phyloP scores from a whole-genome alignment of 2,329 filamentous ascomycete genomes.

The Ceratocystis papillata region DNA sequence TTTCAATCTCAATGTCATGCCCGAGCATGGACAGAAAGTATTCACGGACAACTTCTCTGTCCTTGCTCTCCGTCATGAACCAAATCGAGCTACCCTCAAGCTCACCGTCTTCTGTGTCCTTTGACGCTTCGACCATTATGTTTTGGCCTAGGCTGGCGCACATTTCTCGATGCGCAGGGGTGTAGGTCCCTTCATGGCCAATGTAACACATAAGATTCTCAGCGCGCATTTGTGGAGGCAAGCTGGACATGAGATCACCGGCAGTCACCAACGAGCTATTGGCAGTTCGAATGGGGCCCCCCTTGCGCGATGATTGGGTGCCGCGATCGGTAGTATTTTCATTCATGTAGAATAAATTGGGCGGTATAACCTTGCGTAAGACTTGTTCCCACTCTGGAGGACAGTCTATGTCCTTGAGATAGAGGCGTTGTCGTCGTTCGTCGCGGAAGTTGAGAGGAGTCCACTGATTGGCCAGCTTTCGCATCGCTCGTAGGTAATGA shows the following conservation, averaged over 20 bases:
- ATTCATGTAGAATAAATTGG: slow-evolving; percentile 81
- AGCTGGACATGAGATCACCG: slow-evolving; percentile 88
- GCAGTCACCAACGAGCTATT: slow-evolving; percentile 51
- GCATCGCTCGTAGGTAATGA: slow-evolving; percentile 85
- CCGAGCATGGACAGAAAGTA: slow-evolving; percentile 89
- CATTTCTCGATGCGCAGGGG: slow-evolving; percentile 92
- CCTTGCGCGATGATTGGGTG: not conserved
- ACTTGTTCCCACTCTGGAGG: slow-evolving; percentile 76
- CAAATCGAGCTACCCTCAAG: slow-evolving; percentile 83
- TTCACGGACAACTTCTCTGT: slow-evolving; percentile 79
- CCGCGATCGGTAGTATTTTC: slow-evolving; percentile 51
- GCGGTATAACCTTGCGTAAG: slow-evolving; percentile 65
- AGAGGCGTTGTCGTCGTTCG: slow-evolving; percentile 71
- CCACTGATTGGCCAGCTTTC: slow-evolving; percentile 73
- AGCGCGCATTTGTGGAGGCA: slow-evolving; percentile 77
- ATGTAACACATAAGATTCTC: slow-evolving; percentile 98
- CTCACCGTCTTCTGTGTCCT: slow-evolving; percentile 55
- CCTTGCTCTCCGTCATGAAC: slow-evolving; percentile 98
- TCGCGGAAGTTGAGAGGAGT: slow-evolving; percentile 64
- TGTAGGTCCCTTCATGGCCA: slow-evolving; percentile 94
- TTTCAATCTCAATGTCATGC: slow-evolving; percentile 93
- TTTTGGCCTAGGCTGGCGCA: slow-evolving; percentile 93
- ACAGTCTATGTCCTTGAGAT: slow-evolving; percentile 95
- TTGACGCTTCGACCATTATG: slow-evolving; percentile 90
- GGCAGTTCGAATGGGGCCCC: not conserved